These are phyloP conservation scores for Tulasnella sp. DNA, from an alignment of 768 basidiomycete species.

Conservation along the genomic window DNA sequence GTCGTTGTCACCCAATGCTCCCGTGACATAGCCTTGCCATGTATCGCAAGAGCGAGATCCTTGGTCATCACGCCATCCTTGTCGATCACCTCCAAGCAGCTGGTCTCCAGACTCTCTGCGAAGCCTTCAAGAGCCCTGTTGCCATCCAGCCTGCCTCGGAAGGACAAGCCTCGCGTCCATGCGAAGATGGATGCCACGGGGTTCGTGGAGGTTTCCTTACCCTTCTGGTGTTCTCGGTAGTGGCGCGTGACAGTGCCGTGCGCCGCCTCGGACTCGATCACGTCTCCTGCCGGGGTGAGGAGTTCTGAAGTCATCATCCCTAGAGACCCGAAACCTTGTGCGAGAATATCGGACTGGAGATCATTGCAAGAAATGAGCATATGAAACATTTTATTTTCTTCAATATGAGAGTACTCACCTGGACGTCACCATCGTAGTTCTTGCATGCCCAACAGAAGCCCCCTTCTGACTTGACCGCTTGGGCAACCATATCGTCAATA, in stretches of 20 bases:
- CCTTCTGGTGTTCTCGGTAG: constrained; percentile 96
- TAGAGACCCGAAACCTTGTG: constrained; percentile 91
- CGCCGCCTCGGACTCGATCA: constrained; percentile 92
- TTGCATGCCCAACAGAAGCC: constrained; percentile 75
- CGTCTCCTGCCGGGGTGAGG: constrained; percentile 85
- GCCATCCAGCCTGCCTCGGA: constrained; percentile 84
- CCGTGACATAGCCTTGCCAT: constrained; percentile 81
- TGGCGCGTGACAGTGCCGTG: constrained; percentile 95
- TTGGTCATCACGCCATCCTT: constrained; percentile 90
- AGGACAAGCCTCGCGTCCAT: constrained; percentile 91
- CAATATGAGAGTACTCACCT: constrained; percentile 27
- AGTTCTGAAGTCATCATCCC: constrained; percentile 99
- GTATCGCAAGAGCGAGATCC: constrained; percentile 89
- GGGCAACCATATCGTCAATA: constrained; percentile 98
- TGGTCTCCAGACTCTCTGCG: constrained; percentile 67
- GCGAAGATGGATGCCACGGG: constrained; percentile 98
- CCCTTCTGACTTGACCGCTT: constrained; percentile 91
- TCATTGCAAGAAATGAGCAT: background rate
- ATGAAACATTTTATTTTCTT: background rate
- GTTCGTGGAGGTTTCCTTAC: constrained; percentile 95
- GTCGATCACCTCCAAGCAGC: constrained; percentile 88
- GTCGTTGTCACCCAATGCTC: constrained; percentile 97
- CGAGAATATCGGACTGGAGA: constrained; percentile 85
- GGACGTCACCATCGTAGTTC: constrained; percentile 69
- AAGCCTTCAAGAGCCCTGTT: constrained; percentile 67